A percentile compares a stretch with the other conserved stretches of the same genome.
Conservation (phyloP, 768 basidiomycete genomes). For the Boletus vinaceobasis region DNA sequence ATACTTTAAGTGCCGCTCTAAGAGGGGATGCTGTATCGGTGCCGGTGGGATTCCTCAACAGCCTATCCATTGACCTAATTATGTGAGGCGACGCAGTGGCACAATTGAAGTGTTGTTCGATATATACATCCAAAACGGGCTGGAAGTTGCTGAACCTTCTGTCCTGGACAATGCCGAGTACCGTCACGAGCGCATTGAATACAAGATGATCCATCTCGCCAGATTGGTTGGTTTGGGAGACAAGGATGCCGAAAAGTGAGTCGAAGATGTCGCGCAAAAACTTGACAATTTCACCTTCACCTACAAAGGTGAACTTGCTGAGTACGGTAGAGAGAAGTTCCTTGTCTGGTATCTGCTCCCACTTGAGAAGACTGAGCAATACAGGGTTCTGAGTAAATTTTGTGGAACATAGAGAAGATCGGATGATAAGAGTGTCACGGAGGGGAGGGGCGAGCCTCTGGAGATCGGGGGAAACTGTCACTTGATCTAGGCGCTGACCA, state of each 20-base stretch:
- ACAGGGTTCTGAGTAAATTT: constrained; percentile 88
- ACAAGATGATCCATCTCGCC: constrained; percentile 83
- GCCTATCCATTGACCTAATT: constrained; percentile 81
- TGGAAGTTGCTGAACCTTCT: constrained; percentile 94
- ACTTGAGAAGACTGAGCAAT: constrained; percentile 73
- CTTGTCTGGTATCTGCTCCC: constrained; percentile 68
- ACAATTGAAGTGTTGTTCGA: constrained; percentile 83
- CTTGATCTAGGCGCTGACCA: constrained; percentile 59
- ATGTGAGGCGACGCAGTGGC: constrained; percentile 80
- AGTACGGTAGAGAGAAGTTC: constrained; percentile 70
- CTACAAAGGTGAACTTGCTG: constrained; percentile 84
- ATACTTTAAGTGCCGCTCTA: constrained; percentile 90
- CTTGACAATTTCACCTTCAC: constrained; percentile 93
- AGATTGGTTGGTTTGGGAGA: constrained; percentile 66
- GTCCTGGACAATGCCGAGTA: constrained; percentile 90
- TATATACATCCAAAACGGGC: constrained; percentile 90
- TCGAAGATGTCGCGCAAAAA: constrained; percentile 91
- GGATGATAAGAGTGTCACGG: constrained; percentile 74
- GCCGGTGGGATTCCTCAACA: constrained; percentile 70
- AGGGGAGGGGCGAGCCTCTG: constrained; percentile 63
- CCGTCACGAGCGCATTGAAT: constrained; percentile 87
- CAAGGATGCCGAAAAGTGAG: constrained; percentile 84
- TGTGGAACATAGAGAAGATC: constrained; percentile 90
- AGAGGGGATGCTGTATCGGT: constrained; percentile 72
- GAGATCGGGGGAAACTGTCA: constrained; percentile 56